Base-by-base conservation (phyloP, 2,329 filamentous ascomycete species). In the Aspergillus costaricaensis region DNA sequence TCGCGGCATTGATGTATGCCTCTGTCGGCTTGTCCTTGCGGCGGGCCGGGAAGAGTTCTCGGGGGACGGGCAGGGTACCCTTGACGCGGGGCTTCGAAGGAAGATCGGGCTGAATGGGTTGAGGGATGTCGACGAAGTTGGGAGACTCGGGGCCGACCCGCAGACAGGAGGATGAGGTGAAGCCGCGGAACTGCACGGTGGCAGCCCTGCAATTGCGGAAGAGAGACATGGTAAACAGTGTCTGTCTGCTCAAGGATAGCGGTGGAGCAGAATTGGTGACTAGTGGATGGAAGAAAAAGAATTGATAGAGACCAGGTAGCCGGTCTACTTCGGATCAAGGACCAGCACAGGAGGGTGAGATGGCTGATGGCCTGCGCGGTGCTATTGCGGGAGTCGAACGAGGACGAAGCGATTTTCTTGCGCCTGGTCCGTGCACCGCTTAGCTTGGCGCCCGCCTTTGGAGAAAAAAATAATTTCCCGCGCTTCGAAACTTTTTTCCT, bases 21-120 rank as follows among this genome's bases (percentile, higher is more conserved):
- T 81, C 73, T 9, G 80, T 80, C 6, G 86, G 78, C 75, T 95
- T 94, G 74, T 84, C 80, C 55, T 82, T 76, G 62, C 82, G 83
- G 60, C 83, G 82, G 61, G 81, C 75, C 5, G 83, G 82, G 79
- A 98, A 97, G 66, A 98, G 79, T 59, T 91, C 84, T 64, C 93
- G 88, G 38, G 95, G 94, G 0, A 92, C 82, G 8, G 95, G 95
- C 0, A 99, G 84, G 59, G 88, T 86, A 67, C 95, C 95, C 74
- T 92, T 92, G 36, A 92, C 75, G 52, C 67, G 69, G 15, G 77
- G 79, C 61, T 80, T 80, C 55, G 74, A 70, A 3, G 80, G 77
- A 44, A 79, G 76, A n/a, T 85, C 83, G 54, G 88, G 86, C 74
- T 96, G 92, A n/a, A 87, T 84, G 52, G 90, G 85, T 67, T 83